phyloP scores from a whole-genome alignment of 305 asterid genomes.

The Rubia tinctorum region DNA sequence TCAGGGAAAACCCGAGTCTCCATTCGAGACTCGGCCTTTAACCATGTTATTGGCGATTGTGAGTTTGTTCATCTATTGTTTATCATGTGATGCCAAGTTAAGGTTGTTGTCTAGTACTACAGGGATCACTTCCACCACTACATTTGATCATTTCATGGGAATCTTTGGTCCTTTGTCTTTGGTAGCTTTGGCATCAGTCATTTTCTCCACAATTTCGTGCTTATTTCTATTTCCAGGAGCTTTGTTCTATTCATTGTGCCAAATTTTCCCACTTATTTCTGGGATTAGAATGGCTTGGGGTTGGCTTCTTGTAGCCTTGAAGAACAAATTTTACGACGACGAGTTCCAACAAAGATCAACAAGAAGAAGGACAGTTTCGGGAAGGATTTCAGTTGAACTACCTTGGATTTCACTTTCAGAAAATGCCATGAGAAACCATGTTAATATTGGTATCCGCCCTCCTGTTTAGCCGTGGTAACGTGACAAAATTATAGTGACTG shows the following conservation, averaged over 20 bases:
- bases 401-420: background rate
- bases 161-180: constrained; percentile 3
- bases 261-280: background rate
- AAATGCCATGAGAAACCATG: background rate
- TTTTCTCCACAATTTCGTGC: constrained; percentile 1
- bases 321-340: background rate
- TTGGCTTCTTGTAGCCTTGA: background rate
- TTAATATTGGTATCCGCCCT: background rate
- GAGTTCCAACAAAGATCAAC: background rate
- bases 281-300: background rate
- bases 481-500: background rate
- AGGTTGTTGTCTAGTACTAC: background rate
- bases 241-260: background rate
- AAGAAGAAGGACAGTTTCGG: background rate
- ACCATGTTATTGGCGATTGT: constrained; percentile 3
- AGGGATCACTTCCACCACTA: background rate
- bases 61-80: constrained; percentile 8
- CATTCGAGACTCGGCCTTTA: constrained; percentile 9
- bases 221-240: background rate
- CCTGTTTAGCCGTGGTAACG: background rate
- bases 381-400: background rate
- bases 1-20: too few relatives aligned
- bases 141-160: background rate
- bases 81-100: background rate
- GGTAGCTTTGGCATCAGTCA: constrained; percentile 4